phyloP scores from a whole-genome alignment of 768 basidiomycete species.

The Pholiota microspora region DNA sequence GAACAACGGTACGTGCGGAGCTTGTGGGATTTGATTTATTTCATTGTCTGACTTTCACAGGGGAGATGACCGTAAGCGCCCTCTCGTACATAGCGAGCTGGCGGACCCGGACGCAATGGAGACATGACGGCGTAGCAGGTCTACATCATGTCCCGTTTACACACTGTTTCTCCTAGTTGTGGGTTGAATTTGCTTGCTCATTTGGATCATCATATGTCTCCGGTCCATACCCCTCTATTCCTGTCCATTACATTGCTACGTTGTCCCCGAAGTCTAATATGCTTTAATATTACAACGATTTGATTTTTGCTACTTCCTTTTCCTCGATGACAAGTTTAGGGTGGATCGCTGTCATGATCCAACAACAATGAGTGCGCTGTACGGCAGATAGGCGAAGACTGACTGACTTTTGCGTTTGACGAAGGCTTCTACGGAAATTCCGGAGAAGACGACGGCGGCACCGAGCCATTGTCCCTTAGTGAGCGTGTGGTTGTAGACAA shows the following conservation, averaged over 20 bases:
- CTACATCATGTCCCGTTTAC: conserved; percentile 5
- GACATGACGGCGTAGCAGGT: conserved; percentile 30
- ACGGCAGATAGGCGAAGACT: conserved; percentile 8
- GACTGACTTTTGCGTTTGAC: conserved; percentile 81
- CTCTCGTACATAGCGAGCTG: conserved; percentile 34
- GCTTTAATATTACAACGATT: conserved; percentile 55
- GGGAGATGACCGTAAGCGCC: conserved; percentile 47
- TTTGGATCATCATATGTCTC: conserved; percentile 6
- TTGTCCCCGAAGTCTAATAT: conserved; percentile 16
- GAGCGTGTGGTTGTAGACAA: conserved; percentile 87
- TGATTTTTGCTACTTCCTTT: conserved; percentile 82
- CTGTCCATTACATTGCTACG: conserved; percentile 11
- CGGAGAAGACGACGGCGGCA: conserved; percentile 90
- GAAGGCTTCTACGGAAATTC: conserved; percentile 90
- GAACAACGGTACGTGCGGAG: conserved; percentile 25
- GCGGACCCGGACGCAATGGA: conserved; percentile 49
- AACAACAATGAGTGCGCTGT: conserved; percentile 1
- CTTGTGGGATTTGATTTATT: conserved; percentile 6
- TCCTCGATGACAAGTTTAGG: conserved; percentile 78
- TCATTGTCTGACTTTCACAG: conserved; percentile 19
- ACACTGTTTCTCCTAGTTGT: conserved; percentile 3
- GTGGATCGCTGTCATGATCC: conserved; percentile 60
- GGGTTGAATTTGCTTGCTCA: conserved; percentile 7
- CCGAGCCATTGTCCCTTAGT: conserved; percentile 89
- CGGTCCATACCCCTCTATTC: conserved; percentile 13